Conservation (phyloP, 169 alveolate species). For the Ichthyophthirius multifiliis region DNA sequence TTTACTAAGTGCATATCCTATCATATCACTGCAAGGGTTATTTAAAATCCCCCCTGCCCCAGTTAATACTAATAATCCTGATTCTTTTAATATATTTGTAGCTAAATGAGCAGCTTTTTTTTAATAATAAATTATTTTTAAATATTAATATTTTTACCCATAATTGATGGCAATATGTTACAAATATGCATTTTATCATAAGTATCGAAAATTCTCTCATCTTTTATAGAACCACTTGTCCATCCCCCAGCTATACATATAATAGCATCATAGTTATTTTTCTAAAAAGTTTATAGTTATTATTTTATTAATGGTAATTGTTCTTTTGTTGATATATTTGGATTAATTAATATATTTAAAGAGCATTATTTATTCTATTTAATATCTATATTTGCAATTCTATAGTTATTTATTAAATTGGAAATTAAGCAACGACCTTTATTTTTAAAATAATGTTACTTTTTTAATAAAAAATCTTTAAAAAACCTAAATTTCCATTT, state of each 20-base stretch:
- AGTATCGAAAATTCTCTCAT: conserved; percentile 39
- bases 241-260: conserved; percentile 78
- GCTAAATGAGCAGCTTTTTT: conserved; percentile 58
- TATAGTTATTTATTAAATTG: conserved; percentile 55
- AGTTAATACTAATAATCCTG: conserved; percentile 61
- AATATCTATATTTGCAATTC: conserved; percentile 53
- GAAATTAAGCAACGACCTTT: conserved; percentile 53
- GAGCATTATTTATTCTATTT: conserved; percentile 47
- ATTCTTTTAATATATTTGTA: conserved; percentile 30
- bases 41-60: conserved; percentile 62
- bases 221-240: conserved; percentile 54
- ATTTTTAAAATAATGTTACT: too few relatives aligned
- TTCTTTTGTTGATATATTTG: conserved; percentile 1
- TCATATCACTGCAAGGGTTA: conserved; percentile 51
- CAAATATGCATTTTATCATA: conserved; percentile 32
- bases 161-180: conserved; percentile 46
- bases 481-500: conserved; percentile 46
- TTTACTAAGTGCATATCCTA: conserved; percentile 58
- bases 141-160: conserved; percentile 22
- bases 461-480: too few relatives aligned
- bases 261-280: conserved; percentile 25
- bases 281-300: neutral
- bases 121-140: too few relatives aligned
- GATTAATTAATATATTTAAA: conserved; percentile 25
- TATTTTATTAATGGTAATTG: conserved; percentile 16